Percentiles rank a stretch among this genome's conserved stretches.
Evolutionary conservation across 1,284 basidiomycete genomes (phyloP).

Genomic region (Ganoderma leucocontextum): DNA sequence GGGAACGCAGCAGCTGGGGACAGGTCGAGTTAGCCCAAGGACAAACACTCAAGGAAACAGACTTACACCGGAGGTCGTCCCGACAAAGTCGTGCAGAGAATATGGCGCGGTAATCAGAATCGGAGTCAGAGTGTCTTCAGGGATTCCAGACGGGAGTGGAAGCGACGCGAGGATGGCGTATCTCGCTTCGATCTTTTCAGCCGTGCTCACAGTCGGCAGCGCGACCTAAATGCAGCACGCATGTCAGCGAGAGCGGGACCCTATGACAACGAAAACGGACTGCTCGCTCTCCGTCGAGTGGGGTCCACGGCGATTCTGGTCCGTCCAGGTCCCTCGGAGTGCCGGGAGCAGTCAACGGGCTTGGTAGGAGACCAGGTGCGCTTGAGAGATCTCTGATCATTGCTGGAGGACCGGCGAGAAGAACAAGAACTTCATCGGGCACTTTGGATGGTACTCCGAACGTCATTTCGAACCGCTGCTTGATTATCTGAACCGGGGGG

Average conservation of each 20-base stretch:
- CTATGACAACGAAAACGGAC: slow-evolving; percentile 6
- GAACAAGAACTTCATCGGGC: neutral
- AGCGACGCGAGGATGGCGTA: slow-evolving; percentile 63
- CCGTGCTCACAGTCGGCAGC: slow-evolving; percentile 45
- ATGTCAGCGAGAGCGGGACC: neutral
- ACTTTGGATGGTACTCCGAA: neutral
- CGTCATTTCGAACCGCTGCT: neutral
- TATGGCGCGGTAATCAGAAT: slow-evolving; percentile 68
- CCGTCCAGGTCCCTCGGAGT: slow-evolving; percentile 18
- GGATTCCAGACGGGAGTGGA: slow-evolving; percentile 67
- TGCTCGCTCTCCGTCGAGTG: slow-evolving; percentile 18
- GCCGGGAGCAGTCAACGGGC: slow-evolving; percentile 18
- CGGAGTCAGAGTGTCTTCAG: slow-evolving; percentile 69
- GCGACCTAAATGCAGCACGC: slow-evolving; percentile 9
- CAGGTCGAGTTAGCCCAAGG: neutral
- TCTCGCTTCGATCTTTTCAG: slow-evolving; percentile 59
- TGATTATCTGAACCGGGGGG: neutral
- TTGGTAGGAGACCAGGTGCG: neutral
- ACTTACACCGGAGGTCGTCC: slow-evolving; percentile 65
- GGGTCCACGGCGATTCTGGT: slow-evolving; percentile 25
- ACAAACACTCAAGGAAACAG: neutral
- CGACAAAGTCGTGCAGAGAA: slow-evolving; percentile 74
- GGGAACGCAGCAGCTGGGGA: slow-evolving; percentile 49
- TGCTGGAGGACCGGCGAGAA: neutral
- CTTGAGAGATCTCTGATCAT: slow-evolving; percentile 24